Conservation (phyloP, 371 early-diverging fungal genomes). For the Dichotomocladium elegans region DNA sequence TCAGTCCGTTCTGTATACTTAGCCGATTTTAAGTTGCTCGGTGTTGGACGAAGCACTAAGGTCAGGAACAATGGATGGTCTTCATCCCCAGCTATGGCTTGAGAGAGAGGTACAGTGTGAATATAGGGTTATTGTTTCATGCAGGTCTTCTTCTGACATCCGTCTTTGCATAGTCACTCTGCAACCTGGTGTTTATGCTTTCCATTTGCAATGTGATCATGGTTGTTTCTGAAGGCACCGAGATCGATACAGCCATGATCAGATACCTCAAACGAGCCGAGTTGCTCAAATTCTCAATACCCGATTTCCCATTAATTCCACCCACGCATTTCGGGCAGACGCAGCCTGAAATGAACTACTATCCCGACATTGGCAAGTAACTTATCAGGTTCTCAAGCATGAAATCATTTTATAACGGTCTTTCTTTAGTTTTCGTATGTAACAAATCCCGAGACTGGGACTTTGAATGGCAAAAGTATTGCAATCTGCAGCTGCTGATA, state of each 20-base stretch:
- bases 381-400: too few relatives aligned
- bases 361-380: slow-evolving; percentile 40
- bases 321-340: slow-evolving; percentile 13
- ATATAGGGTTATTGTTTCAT: too few relatives aligned
- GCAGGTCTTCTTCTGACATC: background rate
- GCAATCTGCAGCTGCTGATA: slow-evolving; percentile 15
- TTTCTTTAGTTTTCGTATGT: slow-evolving; percentile 45
- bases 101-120: slow-evolving; percentile 48
- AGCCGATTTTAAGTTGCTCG: slow-evolving; percentile 55
- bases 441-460: slow-evolving; percentile 38
- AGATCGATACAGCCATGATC: slow-evolving; percentile 40
- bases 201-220: slow-evolving; percentile 70
- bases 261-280: slow-evolving; percentile 50
- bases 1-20: too few relatives aligned
- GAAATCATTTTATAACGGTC: background rate
- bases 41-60: slow-evolving; percentile 51
- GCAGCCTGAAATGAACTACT: slow-evolving; percentile 26
- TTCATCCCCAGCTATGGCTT: slow-evolving; percentile 52
- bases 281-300: slow-evolving; percentile 43
- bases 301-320: slow-evolving; percentile 39
- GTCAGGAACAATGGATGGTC: slow-evolving; percentile 32
- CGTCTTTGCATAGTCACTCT: slow-evolving; percentile 28
- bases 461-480: slow-evolving; percentile 25
- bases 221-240: slow-evolving; percentile 53
- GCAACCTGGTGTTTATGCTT: slow-evolving; percentile 52